These are phyloP conservation scores for Cordyceps militaris DNA, from an alignment of 2,329 filamentous ascomycete species.

Conservation along the genomic window DNA sequence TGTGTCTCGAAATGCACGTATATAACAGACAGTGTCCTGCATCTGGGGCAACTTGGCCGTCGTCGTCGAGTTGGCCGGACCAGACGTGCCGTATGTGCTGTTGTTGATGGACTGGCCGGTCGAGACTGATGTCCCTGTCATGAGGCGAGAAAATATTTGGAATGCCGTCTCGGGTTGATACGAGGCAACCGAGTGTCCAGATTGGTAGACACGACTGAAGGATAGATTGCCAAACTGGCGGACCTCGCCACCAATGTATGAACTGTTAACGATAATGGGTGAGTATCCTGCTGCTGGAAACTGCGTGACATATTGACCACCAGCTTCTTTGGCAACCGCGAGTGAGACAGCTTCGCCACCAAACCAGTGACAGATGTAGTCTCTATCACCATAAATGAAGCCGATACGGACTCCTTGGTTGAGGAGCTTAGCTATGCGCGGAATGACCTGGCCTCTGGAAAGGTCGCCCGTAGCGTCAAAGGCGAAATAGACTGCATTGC, in stretches of 20 bases:
- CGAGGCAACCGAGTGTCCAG: constrained; percentile 55
- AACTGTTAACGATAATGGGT: constrained; percentile 60
- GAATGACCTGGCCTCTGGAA: constrained; percentile 54
- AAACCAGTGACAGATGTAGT: constrained; percentile 60
- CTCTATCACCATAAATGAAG: constrained; percentile 61
- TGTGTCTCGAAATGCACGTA: constrained; percentile 43
- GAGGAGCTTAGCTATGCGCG: constrained; percentile 53
- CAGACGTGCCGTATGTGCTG: constrained; percentile 47
- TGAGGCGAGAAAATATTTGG: constrained; percentile 53
- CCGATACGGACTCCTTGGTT: constrained; percentile 59
- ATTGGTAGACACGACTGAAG: constrained; percentile 60
- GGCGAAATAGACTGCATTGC: constrained; percentile 36
- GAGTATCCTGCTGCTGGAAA: constrained; percentile 66
- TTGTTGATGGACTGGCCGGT: constrained; percentile 48
- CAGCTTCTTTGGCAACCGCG: constrained; percentile 45
- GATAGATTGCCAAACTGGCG: constrained; percentile 70
- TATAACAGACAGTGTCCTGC: constrained; percentile 51
- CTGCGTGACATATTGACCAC: constrained; percentile 37
- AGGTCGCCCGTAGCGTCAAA: constrained; percentile 52
- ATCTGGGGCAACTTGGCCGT: constrained; percentile 44
- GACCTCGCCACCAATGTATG: constrained; percentile 64
- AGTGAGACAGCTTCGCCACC: constrained; percentile 71
- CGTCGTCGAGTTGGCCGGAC: constrained; percentile 49
- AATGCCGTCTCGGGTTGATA: constrained; percentile 56
- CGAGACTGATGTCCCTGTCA: constrained; percentile 48